phyloP scores from a whole-genome alignment of 331 rosid genomes.

The Erythrophleum ivorense region DNA sequence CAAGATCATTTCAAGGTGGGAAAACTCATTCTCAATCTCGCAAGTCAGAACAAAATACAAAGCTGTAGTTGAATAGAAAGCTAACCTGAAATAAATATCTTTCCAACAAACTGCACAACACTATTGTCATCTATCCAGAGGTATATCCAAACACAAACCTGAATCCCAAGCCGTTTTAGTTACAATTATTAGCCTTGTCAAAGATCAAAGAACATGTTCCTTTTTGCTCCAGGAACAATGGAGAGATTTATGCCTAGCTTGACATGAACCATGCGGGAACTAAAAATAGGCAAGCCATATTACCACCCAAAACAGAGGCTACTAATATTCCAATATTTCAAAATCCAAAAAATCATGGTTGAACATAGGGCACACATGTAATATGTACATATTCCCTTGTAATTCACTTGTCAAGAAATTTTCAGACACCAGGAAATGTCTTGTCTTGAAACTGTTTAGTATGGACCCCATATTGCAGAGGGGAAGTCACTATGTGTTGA shows the following conservation, averaged over 20 bases:
- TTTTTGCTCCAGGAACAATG: background rate
- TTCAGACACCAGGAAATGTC: slow-evolving; percentile 7
- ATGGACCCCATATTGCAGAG: background rate
- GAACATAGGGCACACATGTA: background rate
- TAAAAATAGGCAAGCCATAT: background rate
- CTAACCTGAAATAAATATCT: slow-evolving; percentile 93
- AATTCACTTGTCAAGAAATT: background rate
- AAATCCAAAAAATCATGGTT: slow-evolving; percentile 4
- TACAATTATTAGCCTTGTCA: slow-evolving; percentile 26
- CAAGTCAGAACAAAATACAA: slow-evolving; percentile 27
- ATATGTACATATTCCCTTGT: background rate
- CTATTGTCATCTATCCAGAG: slow-evolving; percentile 74
- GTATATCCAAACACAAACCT: slow-evolving; percentile 92
- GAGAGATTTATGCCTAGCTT: slow-evolving; percentile 20
- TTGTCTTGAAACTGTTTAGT: background rate
- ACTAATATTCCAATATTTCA: slow-evolving; percentile 17
- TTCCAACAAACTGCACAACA: slow-evolving; percentile 67
- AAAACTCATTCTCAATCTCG: slow-evolving; percentile 30
- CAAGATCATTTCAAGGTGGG: slow-evolving; percentile 25
- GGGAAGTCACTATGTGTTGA: background rate
- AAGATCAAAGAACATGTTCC: background rate
- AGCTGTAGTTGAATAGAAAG: slow-evolving; percentile 26
- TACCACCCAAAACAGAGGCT: slow-evolving; percentile 23
- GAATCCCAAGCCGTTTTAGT: slow-evolving; percentile 41
- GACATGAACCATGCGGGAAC: slow-evolving; percentile 14